A percentile compares a stretch with the other conserved stretches of the same genome.
These are phyloP conservation scores for Yamadazyma atlantica DNA, from an alignment of 1,139 yeast species.

Conservation along the genomic window DNA sequence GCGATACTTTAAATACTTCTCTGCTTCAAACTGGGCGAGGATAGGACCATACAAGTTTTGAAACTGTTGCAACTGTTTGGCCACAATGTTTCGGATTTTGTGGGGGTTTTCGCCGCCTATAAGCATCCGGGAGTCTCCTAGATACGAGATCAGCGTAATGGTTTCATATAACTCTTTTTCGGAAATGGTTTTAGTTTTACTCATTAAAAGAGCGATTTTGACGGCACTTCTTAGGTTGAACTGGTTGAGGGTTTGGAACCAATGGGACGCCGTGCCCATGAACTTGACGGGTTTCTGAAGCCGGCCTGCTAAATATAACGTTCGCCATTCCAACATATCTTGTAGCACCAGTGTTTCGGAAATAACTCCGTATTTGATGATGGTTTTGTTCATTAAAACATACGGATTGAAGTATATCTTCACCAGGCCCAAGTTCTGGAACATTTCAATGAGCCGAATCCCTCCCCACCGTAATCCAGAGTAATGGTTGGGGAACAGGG, in stretches of 20 bases:
- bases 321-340: constrained; percentile 81
- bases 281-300: constrained; percentile 91
- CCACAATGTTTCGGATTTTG: constrained; percentile 82
- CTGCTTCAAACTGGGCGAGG: constrained; percentile 31
- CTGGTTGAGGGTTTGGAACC: constrained; percentile 66
- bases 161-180: constrained; percentile 71
- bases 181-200: constrained; percentile 37
- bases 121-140: constrained; percentile 87
- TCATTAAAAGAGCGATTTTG: constrained; percentile 61
- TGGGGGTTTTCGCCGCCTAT: constrained; percentile 92
- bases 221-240: constrained; percentile 78
- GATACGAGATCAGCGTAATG: constrained; percentile 78
- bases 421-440: constrained; percentile 71
- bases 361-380: constrained; percentile 86
- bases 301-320: constrained; percentile 88
- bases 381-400: constrained; percentile 51
- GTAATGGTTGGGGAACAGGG: constrained; percentile 71
- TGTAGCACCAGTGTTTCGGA: constrained; percentile 56
- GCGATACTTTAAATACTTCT: constrained; percentile 7
- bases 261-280: constrained; percentile 47
- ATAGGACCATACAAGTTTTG: constrained; percentile 70
- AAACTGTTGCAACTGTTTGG: constrained; percentile 70
- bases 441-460: constrained; percentile 51
- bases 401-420: constrained; percentile 95
- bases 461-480: constrained; percentile 66